Base-by-base conservation (phyloP, 2,329 filamentous ascomycete species). In the Dactylella cylindrospora region DNA sequence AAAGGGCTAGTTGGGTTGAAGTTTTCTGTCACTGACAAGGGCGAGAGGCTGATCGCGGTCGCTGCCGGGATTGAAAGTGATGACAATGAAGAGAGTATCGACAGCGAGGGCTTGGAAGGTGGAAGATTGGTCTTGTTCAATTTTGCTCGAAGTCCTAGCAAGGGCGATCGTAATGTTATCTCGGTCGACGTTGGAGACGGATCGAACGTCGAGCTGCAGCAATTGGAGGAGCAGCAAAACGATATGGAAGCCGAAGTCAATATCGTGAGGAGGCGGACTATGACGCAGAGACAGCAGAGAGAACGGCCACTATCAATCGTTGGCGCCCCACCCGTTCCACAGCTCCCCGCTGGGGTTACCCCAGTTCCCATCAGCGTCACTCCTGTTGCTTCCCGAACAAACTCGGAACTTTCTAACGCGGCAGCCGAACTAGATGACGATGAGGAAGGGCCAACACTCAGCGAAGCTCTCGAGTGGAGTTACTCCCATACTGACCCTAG, bases 181-280 rank as follows among this genome's bases (percentile, higher is more conserved):
- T 83, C 78, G 1, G 84, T 93, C 46, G 87, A 91, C 69, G 82
- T 91, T 20, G 88, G 88, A 8, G 82, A 83, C 25, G 79, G 79
- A 19, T 66, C 67, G 3, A 67, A 68, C 47, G 68, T 57, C 6
- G 77, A 84, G 40, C 82, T 86, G 0, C 86, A 89, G 70, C 74
- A 82, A 0, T 74, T 93, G 13, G 81, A 84, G 67, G 88, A 91
- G 70, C 85, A 88, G 68, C 79, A 80, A 65, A 81, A 85, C 17
- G 86, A 88, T 67, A 76, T 91, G 54, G 87, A 85, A 53, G 82
- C 84, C 1, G 87, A 90, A 71, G 86, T 93, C 15, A 88, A 87
- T 65, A 82, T 91, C 67, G 85, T 88, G 44, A 80, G 87, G 66
- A 79, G 86, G 65, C 79, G 87, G 66, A 90, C 87, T 2, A 84